These are phyloP conservation scores for Sicyos edulis DNA, from an alignment of 306 rosid species.

Conservation along the genomic window DNA sequence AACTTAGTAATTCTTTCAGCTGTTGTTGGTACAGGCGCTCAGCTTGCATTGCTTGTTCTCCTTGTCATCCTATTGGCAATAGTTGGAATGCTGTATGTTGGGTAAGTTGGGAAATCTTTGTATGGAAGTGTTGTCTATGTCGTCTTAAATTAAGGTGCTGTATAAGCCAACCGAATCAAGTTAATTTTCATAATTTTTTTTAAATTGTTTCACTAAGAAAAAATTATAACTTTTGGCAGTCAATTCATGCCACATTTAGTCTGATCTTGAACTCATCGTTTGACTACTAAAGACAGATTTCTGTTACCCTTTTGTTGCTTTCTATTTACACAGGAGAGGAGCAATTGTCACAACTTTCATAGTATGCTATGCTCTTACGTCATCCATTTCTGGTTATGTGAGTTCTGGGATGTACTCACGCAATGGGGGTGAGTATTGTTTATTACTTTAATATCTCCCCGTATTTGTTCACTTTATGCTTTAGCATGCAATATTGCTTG, in stretches of 20 bases:
- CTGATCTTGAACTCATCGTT: background rate
- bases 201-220: background rate
- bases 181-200: background rate
- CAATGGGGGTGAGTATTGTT: slow-evolving; percentile 59
- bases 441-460: background rate
- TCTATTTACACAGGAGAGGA: slow-evolving; percentile 64
- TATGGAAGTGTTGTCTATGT: background rate
- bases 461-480: background rate
- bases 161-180: background rate
- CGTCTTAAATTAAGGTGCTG: background rate
- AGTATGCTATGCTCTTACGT: slow-evolving; percentile 96
- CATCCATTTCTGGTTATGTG: slow-evolving; percentile 96
- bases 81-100: slow-evolving; percentile 96
- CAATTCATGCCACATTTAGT: background rate
- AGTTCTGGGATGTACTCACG: slow-evolving; percentile 99
- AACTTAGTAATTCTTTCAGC: slow-evolving; percentile 82
- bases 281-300: background rate
- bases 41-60: slow-evolving; percentile 88
- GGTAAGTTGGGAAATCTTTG: slow-evolving; percentile 36
- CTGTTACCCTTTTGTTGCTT: slow-evolving; percentile 21
- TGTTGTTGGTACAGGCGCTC: slow-evolving; percentile 98
- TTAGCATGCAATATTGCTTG: background rate
- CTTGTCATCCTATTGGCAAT: slow-evolving; percentile 97
- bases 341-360: slow-evolving; percentile 98
- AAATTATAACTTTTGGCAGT: background rate